Conservation (phyloP, 805 yeast genomes). For the Zygoascus tannicola region DNA sequence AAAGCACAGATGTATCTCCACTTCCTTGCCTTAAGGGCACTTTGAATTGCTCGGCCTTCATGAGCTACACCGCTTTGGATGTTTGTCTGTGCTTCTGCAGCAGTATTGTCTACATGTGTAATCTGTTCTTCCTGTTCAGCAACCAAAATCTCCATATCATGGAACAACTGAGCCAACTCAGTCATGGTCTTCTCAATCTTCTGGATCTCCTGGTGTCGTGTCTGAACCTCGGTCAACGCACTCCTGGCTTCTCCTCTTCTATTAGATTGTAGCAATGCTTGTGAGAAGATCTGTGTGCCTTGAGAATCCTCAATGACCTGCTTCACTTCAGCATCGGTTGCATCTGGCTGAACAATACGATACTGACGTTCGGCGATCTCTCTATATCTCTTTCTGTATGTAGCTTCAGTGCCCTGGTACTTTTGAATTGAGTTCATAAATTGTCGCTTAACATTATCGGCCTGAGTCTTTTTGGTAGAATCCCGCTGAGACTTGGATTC, state of each 20-base stretch:
- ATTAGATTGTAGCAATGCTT: constrained; percentile 45
- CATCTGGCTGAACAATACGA: constrained; percentile 49
- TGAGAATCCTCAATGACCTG: constrained; percentile 75
- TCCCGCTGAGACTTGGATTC: constrained; percentile 49
- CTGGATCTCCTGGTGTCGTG: constrained; percentile 89
- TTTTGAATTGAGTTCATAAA: constrained; percentile 81
- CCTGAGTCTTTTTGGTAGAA: constrained; percentile 78
- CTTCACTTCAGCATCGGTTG: constrained; percentile 67
- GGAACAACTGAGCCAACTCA: constrained; percentile 87
- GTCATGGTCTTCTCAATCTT: constrained; percentile 93
- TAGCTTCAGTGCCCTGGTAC: constrained; percentile 77
- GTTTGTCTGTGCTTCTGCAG: constrained; percentile 76
- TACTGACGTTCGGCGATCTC: constrained; percentile 89
- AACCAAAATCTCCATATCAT: constrained; percentile 92
- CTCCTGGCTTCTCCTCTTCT: constrained; percentile 71
- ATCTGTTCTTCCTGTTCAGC: constrained; percentile 90
- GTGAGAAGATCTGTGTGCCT: constrained; percentile 87
- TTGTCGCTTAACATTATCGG: constrained; percentile 75
- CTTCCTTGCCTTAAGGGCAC: constrained; percentile 83
- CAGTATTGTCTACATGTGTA: constrained; percentile 72
- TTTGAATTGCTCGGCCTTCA: constrained; percentile 78
- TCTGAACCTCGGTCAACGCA: constrained; percentile 90
- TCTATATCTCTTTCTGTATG: constrained; percentile 74
- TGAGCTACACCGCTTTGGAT: constrained; percentile 93
- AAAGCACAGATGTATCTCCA: constrained; percentile 81